Evolutionary conservation across 805 yeast species (phyloP), one percentile per base, ranked within the genome.

Genomic region (Candida michaelii): DNA sequence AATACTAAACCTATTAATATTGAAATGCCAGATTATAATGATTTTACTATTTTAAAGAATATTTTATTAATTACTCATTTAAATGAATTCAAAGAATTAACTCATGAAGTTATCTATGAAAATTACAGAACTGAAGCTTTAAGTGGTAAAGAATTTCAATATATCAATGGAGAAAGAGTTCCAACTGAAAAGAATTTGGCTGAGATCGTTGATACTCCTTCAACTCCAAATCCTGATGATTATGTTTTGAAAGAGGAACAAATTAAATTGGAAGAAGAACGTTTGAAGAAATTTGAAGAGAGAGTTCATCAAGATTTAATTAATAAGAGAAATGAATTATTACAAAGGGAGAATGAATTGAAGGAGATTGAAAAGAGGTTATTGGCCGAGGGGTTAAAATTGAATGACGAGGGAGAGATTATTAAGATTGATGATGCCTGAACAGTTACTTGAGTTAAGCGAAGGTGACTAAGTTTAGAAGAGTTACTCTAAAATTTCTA

Each of bases 121-220:
- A 83, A 82, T 59, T 89, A 89, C 66, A 83, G 97, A 74, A 86
- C 96, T 8, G 89, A 82, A 56, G 89, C 90, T 13, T 74, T 86
- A 49, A 80, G 88, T 21, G 83, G 85, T 23, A 83, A 80, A 46
- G 69, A 62, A 56, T 69, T 71, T 60, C 68, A 68, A 44, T 70
- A 72, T 49, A 44, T 44, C 18, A 46, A 49, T 24, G 53, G 53
- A 7, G 50, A 49, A 42, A 39, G 41, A 31, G 31, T 39, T n/a
- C 19, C 40, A 13, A 33, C 36, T 17, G 27, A 42, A 15, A 18
- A 30, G 14, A 35, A 39, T 8, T 10, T 15, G 4, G 16, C 29
- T 17, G 35, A 17, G 19, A 38, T 42, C 14, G 30, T 30, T 39
- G 47, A 43, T 8, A 19, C 17, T 30, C 45, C 42, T 23, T 42